Evolutionary conservation across 164 flowering plant species (phyloP).

Genomic region (Warburgia ugandensis): DNA sequence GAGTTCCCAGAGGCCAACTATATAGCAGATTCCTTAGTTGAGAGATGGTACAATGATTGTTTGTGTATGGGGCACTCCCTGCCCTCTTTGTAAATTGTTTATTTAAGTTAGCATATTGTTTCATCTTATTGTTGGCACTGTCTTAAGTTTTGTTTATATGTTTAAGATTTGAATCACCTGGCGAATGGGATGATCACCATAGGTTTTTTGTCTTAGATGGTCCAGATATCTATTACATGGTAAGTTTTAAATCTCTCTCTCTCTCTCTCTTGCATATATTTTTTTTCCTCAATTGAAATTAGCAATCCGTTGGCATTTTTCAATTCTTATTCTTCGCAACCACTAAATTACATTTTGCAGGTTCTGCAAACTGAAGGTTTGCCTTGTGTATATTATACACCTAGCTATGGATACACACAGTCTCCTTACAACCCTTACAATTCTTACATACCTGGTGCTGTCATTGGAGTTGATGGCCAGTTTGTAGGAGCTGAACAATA

Average conservation of each 20-base stretch:
- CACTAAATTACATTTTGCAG: conserved; percentile 28
- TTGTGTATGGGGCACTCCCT: too few species aligned
- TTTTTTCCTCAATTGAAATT: too few species aligned
- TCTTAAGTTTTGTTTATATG: conserved; percentile 5
- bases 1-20: background rate
- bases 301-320: too few species aligned
- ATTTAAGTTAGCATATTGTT: background rate
- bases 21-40: background rate
- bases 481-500: conserved; percentile 53
- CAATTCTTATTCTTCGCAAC: background rate
- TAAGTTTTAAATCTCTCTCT: conserved; percentile 22
- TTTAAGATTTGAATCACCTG: conserved; percentile 65
- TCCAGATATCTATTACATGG: conserved; percentile 61
- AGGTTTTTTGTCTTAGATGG: conserved; percentile 69
- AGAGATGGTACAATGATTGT: too few species aligned
- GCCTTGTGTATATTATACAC: conserved; percentile 76
- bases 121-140: background rate
- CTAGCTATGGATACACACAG: conserved; percentile 77
- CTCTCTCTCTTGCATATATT: too few species aligned
- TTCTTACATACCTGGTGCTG: conserved; percentile 83
- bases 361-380: conserved; percentile 63
- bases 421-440: conserved; percentile 85
- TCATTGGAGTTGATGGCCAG: conserved; percentile 56
- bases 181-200: conserved; percentile 75
- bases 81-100: background rate